These are phyloP conservation scores for Ascomycota sp. DNA, from an alignment of 2,329 filamentous ascomycete genomes.

Conservation along the genomic window DNA sequence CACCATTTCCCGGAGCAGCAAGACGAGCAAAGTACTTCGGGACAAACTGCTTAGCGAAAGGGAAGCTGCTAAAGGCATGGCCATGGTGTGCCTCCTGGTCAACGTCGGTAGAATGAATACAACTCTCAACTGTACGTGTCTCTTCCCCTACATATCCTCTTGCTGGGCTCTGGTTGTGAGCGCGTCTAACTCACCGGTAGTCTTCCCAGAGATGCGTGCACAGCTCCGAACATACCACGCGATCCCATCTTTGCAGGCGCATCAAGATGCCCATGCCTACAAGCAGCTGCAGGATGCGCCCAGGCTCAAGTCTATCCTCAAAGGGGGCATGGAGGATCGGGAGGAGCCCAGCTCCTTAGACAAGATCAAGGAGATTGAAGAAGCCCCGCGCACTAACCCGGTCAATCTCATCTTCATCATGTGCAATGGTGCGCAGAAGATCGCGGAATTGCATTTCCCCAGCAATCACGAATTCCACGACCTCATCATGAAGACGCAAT, in stretches of 20 bases:
- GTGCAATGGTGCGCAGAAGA: conserved; percentile 70
- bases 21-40: conserved; percentile 94
- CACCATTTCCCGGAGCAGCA: conserved; percentile 95
- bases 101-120: conserved; percentile 99
- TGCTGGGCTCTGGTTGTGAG: background rate
- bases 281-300: conserved; percentile 96
- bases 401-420: conserved; percentile 95
- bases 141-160: background rate
- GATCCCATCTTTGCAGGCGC: conserved; percentile 86
- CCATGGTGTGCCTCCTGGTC: conserved; percentile 94
- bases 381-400: conserved; percentile 68
- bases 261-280: conserved; percentile 87
- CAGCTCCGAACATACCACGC: conserved; percentile 95
- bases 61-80: conserved; percentile 89
- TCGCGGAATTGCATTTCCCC: conserved; percentile 84
- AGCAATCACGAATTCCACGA: conserved; percentile 82
- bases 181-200: conserved; percentile 20
- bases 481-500: conserved; percentile 74
- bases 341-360: conserved; percentile 67
- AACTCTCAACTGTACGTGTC: conserved; percentile 69
- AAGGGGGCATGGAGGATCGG: conserved; percentile 83
- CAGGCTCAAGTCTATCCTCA: conserved; percentile 86
- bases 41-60: conserved; percentile 89
- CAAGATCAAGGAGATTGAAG: conserved; percentile 46
- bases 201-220: conserved; percentile 98